These are phyloP conservation scores for Zygnema cylindricum DNA, from an alignment of 139 green algal species.

Conservation along the genomic window DNA sequence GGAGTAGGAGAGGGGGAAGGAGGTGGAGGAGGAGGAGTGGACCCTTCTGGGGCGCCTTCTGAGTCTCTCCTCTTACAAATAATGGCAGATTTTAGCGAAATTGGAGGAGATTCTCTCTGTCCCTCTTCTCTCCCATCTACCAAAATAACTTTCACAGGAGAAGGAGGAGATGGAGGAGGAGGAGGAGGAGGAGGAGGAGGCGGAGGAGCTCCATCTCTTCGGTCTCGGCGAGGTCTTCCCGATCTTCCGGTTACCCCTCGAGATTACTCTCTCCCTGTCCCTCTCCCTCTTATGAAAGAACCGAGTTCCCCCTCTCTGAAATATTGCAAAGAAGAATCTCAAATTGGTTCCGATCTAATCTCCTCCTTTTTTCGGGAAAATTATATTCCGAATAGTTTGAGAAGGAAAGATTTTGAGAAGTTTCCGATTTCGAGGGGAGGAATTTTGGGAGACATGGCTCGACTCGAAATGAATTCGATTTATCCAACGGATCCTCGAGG, in stretches of 20 bases:
- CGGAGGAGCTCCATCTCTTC: not conserved
- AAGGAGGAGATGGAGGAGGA: not conserved
- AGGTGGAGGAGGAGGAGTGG: too few relatives aligned
- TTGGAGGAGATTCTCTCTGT: too few relatives aligned
- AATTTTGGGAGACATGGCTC: not conserved
- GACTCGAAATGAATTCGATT: not conserved
- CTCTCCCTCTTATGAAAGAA: not conserved
- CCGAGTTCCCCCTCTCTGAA: not conserved
- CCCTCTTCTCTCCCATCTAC: not conserved
- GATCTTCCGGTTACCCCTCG: not conserved
- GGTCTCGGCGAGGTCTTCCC: not conserved
- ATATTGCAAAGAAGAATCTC: not conserved
- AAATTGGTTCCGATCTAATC: not conserved
- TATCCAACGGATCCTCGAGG: not conserved
- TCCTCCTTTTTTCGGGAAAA: not conserved
- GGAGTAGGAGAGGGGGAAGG: too few relatives aligned
- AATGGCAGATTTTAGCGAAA: not conserved
- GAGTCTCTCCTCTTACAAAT: not conserved
- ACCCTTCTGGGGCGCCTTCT: not conserved
- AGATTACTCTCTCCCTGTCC: not conserved
- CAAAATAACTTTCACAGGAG: not conserved
- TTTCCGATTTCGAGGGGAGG: not conserved
- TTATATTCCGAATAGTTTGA: not conserved
- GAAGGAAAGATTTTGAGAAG: not conserved
- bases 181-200: too few relatives aligned